Percentiles rank a stretch among this genome's conserved stretches.
phyloP scores from a whole-genome alignment of 108 stramenopile species.

The Asterionellopsis glacialis region DNA sequence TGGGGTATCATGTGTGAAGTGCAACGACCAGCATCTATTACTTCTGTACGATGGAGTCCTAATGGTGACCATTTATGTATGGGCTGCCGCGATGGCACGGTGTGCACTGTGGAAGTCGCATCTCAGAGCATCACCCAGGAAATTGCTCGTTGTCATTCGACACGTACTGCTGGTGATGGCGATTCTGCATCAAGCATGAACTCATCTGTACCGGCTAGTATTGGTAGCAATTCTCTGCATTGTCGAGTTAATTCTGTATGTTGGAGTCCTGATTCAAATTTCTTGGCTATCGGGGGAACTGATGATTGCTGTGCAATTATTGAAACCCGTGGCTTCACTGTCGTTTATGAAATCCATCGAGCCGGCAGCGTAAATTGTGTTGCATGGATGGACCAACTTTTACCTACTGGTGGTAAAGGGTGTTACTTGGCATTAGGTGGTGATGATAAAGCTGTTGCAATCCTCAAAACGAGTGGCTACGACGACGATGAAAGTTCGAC shows the following conservation, averaged over 20 bases:
- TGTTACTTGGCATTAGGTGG: slow-evolving; percentile 36
- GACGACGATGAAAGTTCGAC: slow-evolving; percentile 8
- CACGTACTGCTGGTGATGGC: slow-evolving; percentile 2
- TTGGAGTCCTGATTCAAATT: slow-evolving; percentile 32
- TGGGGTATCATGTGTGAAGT: slow-evolving; percentile 23
- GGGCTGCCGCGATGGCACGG: slow-evolving; percentile 28
- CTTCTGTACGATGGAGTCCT: slow-evolving; percentile 31
- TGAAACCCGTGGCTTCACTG: slow-evolving; percentile 35
- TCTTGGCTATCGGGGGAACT: slow-evolving; percentile 33
- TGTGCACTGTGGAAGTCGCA: slow-evolving; percentile 9
- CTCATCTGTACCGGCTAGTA: slow-evolving; percentile 20
- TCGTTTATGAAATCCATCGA: slow-evolving; percentile 35
- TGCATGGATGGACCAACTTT: slow-evolving; percentile 25
- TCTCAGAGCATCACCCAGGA: slow-evolving; percentile 1
- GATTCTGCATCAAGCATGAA: slow-evolving; percentile 7
- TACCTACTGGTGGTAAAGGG: slow-evolving; percentile 3
- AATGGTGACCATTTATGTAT: slow-evolving; percentile 29
- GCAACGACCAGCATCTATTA: slow-evolving; percentile 13
- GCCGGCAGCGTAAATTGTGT: slow-evolving; percentile 11
- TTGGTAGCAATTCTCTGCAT: slow-evolving; percentile 5
- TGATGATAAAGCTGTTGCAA: slow-evolving; percentile 17
- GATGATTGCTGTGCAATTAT: slow-evolving; percentile 30
- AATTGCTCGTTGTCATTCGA: not conserved
- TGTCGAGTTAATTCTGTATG: slow-evolving; percentile 29
- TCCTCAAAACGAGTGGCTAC: slow-evolving; percentile 25